Base-by-base conservation (phyloP, 805 yeast species). In the Metschnikowia proteae region DNA sequence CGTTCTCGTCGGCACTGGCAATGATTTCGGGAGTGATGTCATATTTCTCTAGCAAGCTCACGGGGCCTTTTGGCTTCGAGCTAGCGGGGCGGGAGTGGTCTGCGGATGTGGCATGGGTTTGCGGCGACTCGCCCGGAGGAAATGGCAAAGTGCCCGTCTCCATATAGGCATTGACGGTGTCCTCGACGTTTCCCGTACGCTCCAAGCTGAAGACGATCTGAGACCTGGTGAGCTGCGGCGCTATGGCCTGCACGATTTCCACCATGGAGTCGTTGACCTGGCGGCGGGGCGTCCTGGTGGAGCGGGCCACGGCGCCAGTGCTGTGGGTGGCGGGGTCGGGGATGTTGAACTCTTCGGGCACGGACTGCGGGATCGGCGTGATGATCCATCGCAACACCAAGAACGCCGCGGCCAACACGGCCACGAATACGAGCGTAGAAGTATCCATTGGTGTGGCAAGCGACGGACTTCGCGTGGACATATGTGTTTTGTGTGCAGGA, bases 241-340 rank as follows among this genome's bases (percentile, higher is more conserved):
- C 96, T 47, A 92, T 73, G 37, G 89, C 82, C 57, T 82, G 86
- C 2, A 92, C 97, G 0, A 87, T 83, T 54, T 86, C 94, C 38
- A 92, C 75, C 98, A 92, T 92, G 49, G 79, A 80, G 4, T 71
- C 73, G 3, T 84, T 82, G 23, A 85, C 83, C 10, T 64, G 69
- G 49, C 87, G 76, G 41, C 76, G 70, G 36, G 49, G 46, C 32
- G 55, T 58, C 46, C 47, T 39, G 49, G 47, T 38, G 53, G 50
- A 35, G 28, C 48, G 40, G 36, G 29, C 39, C 39, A 25, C 29
- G 11, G 23, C 7, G 32, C 22, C 5, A 23, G 13, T 17, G 33
- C 31, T 5, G 4, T 27, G n/a, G 8, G 11, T 6, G 29, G 39
- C 44, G 11, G 57, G 57, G 23, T 53, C 56, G 3, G 59, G 57